These are phyloP conservation scores for Claviceps purpurea DNA, from an alignment of 2,329 filamentous ascomycete species.

Conservation along the genomic window DNA sequence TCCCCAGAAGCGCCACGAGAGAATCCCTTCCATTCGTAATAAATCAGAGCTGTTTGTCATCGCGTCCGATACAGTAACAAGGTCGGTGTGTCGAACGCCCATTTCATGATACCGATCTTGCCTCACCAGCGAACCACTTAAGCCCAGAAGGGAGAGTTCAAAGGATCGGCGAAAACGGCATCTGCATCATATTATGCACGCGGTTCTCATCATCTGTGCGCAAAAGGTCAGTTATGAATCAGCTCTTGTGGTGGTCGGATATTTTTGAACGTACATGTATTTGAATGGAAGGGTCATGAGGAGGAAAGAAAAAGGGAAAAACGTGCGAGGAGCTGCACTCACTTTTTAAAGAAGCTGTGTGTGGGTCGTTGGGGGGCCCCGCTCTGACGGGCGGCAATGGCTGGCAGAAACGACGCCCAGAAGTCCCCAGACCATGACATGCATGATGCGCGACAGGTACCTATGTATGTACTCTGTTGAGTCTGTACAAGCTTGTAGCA, in stretches of 20 bases:
- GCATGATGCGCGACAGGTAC: too few species aligned
- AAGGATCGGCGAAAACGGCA: conserved; percentile 48
- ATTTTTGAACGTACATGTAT: conserved; percentile 58
- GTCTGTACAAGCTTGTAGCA: neutral
- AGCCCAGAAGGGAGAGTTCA: conserved; percentile 81
- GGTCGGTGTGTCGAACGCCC: conserved; percentile 97
- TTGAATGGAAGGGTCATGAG: conserved; percentile 98
- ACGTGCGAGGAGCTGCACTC: conserved; percentile 16
- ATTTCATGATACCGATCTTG: conserved; percentile 69
- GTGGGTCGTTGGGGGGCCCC: conserved; percentile 1
- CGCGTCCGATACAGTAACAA: conserved; percentile 97
- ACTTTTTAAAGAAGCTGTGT: conserved; percentile 23
- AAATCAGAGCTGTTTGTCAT: conserved; percentile 92
- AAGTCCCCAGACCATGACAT: neutral
- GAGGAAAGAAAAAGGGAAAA: conserved; percentile 37
- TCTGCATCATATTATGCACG: conserved; percentile 82
- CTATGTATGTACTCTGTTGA: too few species aligned
- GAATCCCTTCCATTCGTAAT: conserved; percentile 26
- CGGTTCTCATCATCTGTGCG: conserved; percentile 96
- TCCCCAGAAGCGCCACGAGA: neutral
- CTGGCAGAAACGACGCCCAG: conserved; percentile 1
- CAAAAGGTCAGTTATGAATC: conserved; percentile 18
- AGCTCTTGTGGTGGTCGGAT: conserved; percentile 5
- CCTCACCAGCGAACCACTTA: conserved; percentile 67
- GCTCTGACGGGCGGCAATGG: conserved; percentile 2